phyloP scores from a whole-genome alignment of 176 grass and related monocot genomes.

The Calamus simplicifolius region DNA sequence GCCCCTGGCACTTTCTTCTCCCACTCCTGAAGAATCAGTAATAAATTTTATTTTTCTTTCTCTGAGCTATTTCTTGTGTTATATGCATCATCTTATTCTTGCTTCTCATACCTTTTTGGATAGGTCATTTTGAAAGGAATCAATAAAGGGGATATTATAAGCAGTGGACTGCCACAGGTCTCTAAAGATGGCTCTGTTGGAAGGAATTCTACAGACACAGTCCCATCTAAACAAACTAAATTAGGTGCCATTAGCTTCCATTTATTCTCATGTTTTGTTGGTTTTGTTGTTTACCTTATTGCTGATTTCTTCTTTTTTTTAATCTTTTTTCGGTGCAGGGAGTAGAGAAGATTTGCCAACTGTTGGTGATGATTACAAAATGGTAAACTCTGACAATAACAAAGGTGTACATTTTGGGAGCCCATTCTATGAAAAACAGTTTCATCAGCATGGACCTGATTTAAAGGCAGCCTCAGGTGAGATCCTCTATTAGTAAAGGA shows the following conservation, averaged over 20 bases:
- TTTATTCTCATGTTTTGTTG: constrained; percentile 11
- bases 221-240: constrained; percentile 34
- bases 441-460: constrained; percentile 3
- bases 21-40: constrained; percentile 77
- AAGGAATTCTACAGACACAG: constrained; percentile 38
- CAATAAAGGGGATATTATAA: constrained; percentile 89
- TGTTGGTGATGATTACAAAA: constrained; percentile 44
- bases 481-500: too few relatives aligned
- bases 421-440: neutral
- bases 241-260: constrained; percentile 18
- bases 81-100: constrained; percentile 11
- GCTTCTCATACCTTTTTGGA: constrained; percentile 17
- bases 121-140: constrained; percentile 90
- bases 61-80: neutral
- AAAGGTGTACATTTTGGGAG: constrained; percentile 12
- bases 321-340: constrained; percentile 13
- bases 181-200: constrained; percentile 71
- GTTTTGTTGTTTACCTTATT: constrained; percentile 8
- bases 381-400: constrained; percentile 24
- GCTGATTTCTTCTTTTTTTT: neutral
- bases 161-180: constrained; percentile 66
- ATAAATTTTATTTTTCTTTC: constrained; percentile 19
- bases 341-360: constrained; percentile 50
- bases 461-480: neutral
- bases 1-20: constrained; percentile 78